A percentile compares a stretch with the other conserved stretches of the same genome.
Conservation (phyloP, 441 rosid genomes). For the Mallotus japonicus region DNA sequence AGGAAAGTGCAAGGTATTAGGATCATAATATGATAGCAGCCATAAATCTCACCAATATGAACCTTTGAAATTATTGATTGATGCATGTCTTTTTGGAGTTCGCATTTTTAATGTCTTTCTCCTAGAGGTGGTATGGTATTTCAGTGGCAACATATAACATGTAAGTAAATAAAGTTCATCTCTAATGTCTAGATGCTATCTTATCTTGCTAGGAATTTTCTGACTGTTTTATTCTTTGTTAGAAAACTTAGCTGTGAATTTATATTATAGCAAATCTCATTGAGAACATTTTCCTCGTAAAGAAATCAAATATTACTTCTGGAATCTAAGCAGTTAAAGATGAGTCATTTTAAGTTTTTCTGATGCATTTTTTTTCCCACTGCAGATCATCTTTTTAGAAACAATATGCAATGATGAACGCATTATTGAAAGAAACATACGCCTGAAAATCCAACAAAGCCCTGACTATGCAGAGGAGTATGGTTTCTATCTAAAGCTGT, state of each 20-base stretch:
- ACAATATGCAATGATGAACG: conserved; percentile 88
- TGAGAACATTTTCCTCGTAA: background rate
- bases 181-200: background rate
- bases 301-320: background rate
- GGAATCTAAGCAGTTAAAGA: background rate
- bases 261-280: background rate
- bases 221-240: background rate
- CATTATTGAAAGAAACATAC: conserved; percentile 97
- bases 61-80: conserved; percentile 13
- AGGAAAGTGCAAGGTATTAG: conserved; percentile 94
- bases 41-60: conserved; percentile 5
- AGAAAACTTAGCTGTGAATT: background rate
- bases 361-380: conserved; percentile 19
- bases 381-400: conserved; percentile 96
- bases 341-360: conserved; percentile 11
- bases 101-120: background rate
- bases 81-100: background rate
- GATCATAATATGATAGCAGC: conserved; percentile 4
- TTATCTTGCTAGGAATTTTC: background rate
- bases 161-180: background rate
- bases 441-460: conserved; percentile 98
- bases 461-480: conserved; percentile 99
- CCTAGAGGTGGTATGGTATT: background rate
- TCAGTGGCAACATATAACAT: background rate
- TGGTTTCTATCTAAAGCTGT: conserved; percentile 30